These are phyloP conservation scores for Talaromyces proteolyticus DNA, from an alignment of 495 filamentous ascomycete species.

Conservation along the genomic window DNA sequence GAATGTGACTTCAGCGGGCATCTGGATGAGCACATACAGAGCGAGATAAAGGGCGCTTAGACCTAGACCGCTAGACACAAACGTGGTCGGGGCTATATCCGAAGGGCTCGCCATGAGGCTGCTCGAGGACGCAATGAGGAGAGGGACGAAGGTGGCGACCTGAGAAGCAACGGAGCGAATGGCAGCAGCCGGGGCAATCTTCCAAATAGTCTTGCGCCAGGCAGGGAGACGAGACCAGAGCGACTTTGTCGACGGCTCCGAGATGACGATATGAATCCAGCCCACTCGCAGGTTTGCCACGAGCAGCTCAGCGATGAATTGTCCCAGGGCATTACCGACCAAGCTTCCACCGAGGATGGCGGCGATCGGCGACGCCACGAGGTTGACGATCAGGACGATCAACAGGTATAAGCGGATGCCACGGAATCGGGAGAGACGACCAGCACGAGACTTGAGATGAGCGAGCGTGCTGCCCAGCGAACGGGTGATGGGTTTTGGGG, in stretches of 20 bases:
- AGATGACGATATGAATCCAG: conserved; percentile 59
- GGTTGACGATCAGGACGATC: conserved; percentile 20
- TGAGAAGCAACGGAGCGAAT: conserved; percentile 29
- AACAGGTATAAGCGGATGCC: conserved; percentile 39
- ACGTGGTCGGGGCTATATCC: conserved; percentile 9
- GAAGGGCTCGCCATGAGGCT: conserved; percentile 5
- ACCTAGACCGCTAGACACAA: conserved; percentile 22
- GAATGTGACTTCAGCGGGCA: conserved; percentile 59
- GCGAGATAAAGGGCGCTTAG: conserved; percentile 28
- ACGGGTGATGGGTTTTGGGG: conserved; percentile 50
- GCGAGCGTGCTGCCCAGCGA: conserved; percentile 49
- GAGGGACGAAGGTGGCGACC: conserved; percentile 31
- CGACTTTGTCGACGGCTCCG: conserved; percentile 44
- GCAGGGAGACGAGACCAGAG: conserved; percentile 46
- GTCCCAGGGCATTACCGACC: conserved; percentile 26
- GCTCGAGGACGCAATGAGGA: conserved; percentile 17
- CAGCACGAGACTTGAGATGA: conserved; percentile 51
- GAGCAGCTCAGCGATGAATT: conserved; percentile 33
- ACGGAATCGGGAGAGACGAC: conserved; percentile 52
- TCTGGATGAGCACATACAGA: conserved; percentile 40
- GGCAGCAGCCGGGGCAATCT: conserved; percentile 46
- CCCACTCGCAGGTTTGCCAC: conserved; percentile 45
- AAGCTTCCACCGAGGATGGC: conserved; percentile 22
- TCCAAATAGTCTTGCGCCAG: conserved; percentile 31
- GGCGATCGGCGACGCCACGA: conserved; percentile 17